These are phyloP conservation scores for Lizonia empirigonia DNA, from an alignment of 2,329 filamentous ascomycete species.

Conservation along the genomic window DNA sequence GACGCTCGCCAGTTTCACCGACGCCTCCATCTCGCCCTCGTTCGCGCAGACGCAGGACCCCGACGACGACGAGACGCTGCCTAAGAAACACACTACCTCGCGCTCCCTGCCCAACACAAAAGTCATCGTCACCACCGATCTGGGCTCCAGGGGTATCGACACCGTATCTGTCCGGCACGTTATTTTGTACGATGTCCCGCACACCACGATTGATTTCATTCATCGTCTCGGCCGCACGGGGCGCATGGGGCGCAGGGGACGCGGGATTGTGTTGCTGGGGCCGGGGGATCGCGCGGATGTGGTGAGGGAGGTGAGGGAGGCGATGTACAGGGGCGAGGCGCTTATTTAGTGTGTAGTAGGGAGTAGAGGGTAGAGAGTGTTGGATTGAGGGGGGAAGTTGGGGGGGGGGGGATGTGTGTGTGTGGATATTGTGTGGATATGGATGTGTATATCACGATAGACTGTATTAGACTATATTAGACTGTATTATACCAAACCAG, in stretches of 20 bases:
- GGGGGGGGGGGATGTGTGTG: too few species aligned
- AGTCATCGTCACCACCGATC: constrained; percentile 91
- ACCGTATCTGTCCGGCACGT: constrained; percentile 90
- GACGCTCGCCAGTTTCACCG: constrained; percentile 72
- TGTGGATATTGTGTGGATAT: too few species aligned
- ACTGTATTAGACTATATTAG: too few species aligned
- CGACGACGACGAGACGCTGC: background rate
- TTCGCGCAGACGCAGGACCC: constrained; percentile 4
- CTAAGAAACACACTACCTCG: constrained; percentile 19
- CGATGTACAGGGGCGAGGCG: constrained; percentile 58
- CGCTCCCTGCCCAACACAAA: constrained; percentile 75
- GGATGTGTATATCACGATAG: too few species aligned
- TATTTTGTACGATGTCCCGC: constrained; percentile 95
- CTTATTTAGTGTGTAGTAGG: too few species aligned
- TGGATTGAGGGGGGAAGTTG: too few species aligned
- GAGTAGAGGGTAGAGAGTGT: too few species aligned
- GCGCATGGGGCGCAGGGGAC: constrained; percentile 86
- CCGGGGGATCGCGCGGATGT: constrained; percentile 89
- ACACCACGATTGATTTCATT: constrained; percentile 97
- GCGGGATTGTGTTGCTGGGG: constrained; percentile 88
- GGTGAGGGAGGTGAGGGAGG: constrained; percentile 88
- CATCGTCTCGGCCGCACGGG: constrained; percentile 91
- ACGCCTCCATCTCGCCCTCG: constrained; percentile 22
- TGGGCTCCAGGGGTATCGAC: constrained; percentile 92
- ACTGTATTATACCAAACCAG: too few species aligned